A percentile compares a stretch with the other conserved stretches of the same genome.
phyloP scores from a whole-genome alignment of 1,284 basidiomycete genomes.

The Ceratobasidium sp. region DNA sequence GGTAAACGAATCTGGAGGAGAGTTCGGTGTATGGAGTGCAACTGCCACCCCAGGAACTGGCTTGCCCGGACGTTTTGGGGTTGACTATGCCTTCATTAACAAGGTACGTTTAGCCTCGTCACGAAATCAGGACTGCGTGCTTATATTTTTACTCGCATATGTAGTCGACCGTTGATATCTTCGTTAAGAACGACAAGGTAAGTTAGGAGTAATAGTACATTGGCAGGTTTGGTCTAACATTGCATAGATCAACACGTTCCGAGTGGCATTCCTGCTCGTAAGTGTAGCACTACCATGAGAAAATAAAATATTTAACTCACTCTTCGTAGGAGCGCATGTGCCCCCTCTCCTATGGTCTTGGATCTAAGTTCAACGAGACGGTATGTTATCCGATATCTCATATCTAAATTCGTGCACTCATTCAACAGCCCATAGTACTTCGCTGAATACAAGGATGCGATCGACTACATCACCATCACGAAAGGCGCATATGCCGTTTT shows the following conservation, averaged over 20 bases:
- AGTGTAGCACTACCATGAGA: background rate
- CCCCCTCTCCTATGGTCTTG: constrained; percentile 61
- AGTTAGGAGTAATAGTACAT: background rate
- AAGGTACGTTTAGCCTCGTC: constrained; percentile 54
- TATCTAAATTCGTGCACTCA: background rate
- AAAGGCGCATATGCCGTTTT: constrained; percentile 63
- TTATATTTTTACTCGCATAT: background rate
- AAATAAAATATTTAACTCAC: background rate
- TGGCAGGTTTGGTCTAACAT: background rate
- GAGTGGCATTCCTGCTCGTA: constrained; percentile 64
- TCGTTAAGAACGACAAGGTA: constrained; percentile 62
- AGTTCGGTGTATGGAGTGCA: constrained; percentile 45
- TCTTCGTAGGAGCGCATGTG: constrained; percentile 61
- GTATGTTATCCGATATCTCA: constrained; percentile 52
- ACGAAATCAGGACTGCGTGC: background rate
- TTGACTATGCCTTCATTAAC: constrained; percentile 65
- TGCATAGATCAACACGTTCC: constrained; percentile 61
- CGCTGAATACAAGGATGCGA: constrained; percentile 60
- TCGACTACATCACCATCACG: constrained; percentile 61
- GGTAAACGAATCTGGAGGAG: constrained; percentile 50
- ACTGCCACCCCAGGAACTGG: constrained; percentile 51
- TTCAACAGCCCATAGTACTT: constrained; percentile 58
- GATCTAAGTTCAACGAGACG: constrained; percentile 63
- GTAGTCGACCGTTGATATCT: constrained; percentile 63
- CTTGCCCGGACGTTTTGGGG: constrained; percentile 62